phyloP scores from a whole-genome alignment of 2,329 filamentous ascomycete genomes.

The Verticillium dahliae region DNA sequence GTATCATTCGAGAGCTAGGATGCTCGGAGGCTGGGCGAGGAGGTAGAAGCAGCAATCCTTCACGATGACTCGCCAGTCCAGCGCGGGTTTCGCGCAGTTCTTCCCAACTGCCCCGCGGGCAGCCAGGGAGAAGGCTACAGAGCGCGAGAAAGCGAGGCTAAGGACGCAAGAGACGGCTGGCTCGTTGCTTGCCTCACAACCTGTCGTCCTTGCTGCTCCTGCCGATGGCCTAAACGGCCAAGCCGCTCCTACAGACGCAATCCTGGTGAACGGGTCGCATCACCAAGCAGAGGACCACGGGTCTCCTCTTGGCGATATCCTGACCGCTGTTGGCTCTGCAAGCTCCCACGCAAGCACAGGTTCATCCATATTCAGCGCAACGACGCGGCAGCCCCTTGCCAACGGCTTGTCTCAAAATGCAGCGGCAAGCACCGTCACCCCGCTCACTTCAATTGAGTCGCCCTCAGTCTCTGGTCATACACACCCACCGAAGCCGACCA shows the following conservation, averaged over 20 bases:
- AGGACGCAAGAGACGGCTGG: slow-evolving; percentile 29
- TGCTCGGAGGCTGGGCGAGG: slow-evolving; percentile 47
- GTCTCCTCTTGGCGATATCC: slow-evolving; percentile 55
- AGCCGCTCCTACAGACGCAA: slow-evolving; percentile 8
- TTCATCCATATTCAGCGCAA: slow-evolving; percentile 63
- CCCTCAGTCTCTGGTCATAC: slow-evolving; percentile 41
- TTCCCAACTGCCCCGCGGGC: slow-evolving; percentile 72
- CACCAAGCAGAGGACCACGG: slow-evolving; percentile 48
- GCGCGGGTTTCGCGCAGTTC: slow-evolving; percentile 79
- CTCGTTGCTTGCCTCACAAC: slow-evolving; percentile 12
- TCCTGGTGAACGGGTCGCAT: slow-evolving; percentile 26
- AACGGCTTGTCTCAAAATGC: slow-evolving; percentile 32
- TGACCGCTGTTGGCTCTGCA: slow-evolving; percentile 65
- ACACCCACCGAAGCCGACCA: slow-evolving; percentile 45
- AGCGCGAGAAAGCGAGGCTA: slow-evolving; percentile 54
- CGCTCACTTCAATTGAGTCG: slow-evolving; percentile 45
- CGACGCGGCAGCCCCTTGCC: slow-evolving; percentile 33
- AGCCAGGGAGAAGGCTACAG: slow-evolving; percentile 50
- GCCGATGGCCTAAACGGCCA: slow-evolving; percentile 7
- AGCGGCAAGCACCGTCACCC: slow-evolving; percentile 39
- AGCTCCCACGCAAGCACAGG: slow-evolving; percentile 65
- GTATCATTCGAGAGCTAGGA: slow-evolving; percentile 36
- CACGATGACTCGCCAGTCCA: slow-evolving; percentile 72
- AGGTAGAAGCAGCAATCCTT: slow-evolving; percentile 42
- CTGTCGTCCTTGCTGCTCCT: slow-evolving; percentile 17